Percentiles rank a stretch among this genome's conserved stretches.
These are phyloP conservation scores for Polytrichum commune DNA, from an alignment of 225 moss, liverwort and hornwort genomes.

Conservation along the genomic window DNA sequence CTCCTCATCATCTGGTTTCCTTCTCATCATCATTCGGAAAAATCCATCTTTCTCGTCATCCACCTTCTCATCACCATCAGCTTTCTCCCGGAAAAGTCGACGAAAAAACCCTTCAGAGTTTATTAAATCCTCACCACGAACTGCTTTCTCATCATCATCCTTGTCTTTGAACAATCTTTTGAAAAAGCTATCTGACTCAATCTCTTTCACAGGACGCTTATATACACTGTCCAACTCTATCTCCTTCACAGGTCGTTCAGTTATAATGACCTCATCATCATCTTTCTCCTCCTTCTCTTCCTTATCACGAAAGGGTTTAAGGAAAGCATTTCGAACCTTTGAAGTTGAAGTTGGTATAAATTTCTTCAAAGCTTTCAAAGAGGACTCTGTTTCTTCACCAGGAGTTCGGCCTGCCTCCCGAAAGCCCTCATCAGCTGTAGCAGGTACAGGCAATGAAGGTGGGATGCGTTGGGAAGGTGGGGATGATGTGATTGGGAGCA, in stretches of 20 bases:
- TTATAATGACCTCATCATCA: constrained; percentile 48
- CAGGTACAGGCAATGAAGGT: constrained; percentile 49
- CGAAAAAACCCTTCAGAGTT: constrained; percentile 86
- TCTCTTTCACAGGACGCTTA: constrained; percentile 69
- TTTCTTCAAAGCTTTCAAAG: constrained; percentile 90
- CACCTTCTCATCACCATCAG: constrained; percentile 64
- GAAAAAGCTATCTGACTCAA: constrained; percentile 84
- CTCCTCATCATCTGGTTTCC: constrained; percentile 75
- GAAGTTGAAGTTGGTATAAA: constrained; percentile 72
- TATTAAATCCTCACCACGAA: constrained; percentile 73
- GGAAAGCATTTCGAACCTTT: constrained; percentile 94
- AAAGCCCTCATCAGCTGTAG: constrained; percentile 66
- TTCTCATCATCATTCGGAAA: constrained; percentile 82
- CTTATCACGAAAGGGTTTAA: constrained; percentile 93
- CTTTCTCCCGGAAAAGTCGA: constrained; percentile 80
- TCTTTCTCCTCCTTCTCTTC: constrained; percentile 79
- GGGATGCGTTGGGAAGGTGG: constrained; percentile 74
- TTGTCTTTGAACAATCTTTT: constrained; percentile 84
- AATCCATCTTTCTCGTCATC: constrained; percentile 97
- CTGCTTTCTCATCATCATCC: constrained; percentile 87
- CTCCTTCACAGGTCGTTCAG: constrained; percentile 76
- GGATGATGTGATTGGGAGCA: constrained; percentile 83
- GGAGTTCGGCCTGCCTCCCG: constrained; percentile 57
- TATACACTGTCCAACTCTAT: constrained; percentile 86
- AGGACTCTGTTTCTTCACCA: constrained; percentile 82